Base-by-base conservation (phyloP, 306 rosid genomes). In the Castanea mollissima region DNA sequence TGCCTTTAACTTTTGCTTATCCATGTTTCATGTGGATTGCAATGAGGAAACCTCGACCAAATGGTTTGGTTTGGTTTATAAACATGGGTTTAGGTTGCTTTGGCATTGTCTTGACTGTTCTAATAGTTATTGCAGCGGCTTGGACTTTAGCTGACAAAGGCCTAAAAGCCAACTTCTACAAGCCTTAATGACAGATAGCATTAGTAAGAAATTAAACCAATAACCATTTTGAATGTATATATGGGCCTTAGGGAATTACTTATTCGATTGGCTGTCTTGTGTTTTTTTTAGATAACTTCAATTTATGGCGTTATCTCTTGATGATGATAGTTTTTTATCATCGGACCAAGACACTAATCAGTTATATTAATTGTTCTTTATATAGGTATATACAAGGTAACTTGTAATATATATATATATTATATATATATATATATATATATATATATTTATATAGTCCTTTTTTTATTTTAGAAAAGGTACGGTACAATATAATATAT, bases 1-100 rank as follows among this genome's bases (percentile, higher is more conserved):
- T 93, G 55, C 97, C 96, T 2, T 2, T 93, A 55, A 81, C 96
- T 1, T 87, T 85, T 62, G 89, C 88, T 7, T 93, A 93, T 80
- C 97, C 97, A 0, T 91, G 97, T 77, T 88, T 89, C 86, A 93
- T 93, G 92, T 93, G 96, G 91, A 21, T 85, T 7, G 73, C 90
- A 1, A 77, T 93, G 25, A 89, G 83, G 87, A 91, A 88, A 20
- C 90, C 91, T 16, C 84, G 75, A 12, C 55, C 34, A 7, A 82
- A 59, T 23, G 74, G 87, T 38, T n/a, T 2, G 0, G 54, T 65
- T 4, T 87, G 94, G 92, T 81, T 79, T 8, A 74, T 85, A 25
- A 89, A 89, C 59, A n/a, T 80, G 34, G 81, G 62, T 1, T 83
- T 91, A 5, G 98, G 97, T 6, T 85, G 79, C 76, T 23, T 86